Conservation (phyloP, 176 grass and related monocot genomes). For the Avena atlantica region DNA sequence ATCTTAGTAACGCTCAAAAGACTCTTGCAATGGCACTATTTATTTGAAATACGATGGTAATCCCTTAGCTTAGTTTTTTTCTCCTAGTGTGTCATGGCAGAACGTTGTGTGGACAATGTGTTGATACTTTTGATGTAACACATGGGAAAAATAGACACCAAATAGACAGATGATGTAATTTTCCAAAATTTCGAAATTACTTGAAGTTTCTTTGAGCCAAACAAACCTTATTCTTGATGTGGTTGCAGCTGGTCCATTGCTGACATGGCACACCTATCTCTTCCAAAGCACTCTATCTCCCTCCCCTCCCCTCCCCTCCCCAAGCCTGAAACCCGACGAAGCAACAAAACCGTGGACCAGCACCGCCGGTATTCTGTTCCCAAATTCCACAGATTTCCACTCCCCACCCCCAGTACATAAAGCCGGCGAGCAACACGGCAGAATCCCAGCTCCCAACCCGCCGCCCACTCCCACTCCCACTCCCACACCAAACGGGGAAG, state of each 20-base stretch:
- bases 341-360: constrained; percentile 56
- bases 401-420: constrained; percentile 39
- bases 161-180: too few relatives aligned
- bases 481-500: background rate
- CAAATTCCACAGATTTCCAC: constrained; percentile 50
- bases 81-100: too few relatives aligned
- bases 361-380: constrained; percentile 45
- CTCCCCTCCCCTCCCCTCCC: background rate
- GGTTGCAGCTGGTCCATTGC: background rate
- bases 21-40: too few relatives aligned
- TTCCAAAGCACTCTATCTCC: background rate
- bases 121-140: too few relatives aligned
- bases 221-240: too few relatives aligned
- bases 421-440: constrained; percentile 16
- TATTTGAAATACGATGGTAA: too few relatives aligned
- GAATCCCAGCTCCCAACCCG: constrained; percentile 13
- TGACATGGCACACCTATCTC: constrained; percentile 38
- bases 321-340: constrained; percentile 35
- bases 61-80: too few relatives aligned
- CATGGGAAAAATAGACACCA: too few relatives aligned
- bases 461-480: constrained; percentile 2
- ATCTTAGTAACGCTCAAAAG: too few relatives aligned
- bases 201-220: too few relatives aligned
- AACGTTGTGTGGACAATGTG: too few relatives aligned
- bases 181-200: too few relatives aligned